Evolutionary conservation across 768 basidiomycete genomes (phyloP).

Genomic region (Rhizopogon vinicolor): DNA sequence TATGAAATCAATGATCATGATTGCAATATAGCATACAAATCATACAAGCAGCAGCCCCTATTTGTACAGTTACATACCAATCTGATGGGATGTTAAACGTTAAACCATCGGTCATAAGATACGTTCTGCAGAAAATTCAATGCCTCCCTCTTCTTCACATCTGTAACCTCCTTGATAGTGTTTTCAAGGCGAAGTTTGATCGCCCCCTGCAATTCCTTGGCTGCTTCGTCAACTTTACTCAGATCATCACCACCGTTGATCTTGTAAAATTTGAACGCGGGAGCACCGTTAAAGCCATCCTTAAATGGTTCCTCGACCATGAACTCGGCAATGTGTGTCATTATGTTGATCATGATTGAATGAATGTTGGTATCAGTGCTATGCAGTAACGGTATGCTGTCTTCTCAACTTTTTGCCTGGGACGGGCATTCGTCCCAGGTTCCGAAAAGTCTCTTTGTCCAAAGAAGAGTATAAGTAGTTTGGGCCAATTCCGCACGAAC

Average conservation of each 20-base stretch:
- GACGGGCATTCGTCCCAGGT: not conserved
- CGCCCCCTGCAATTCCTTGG: not conserved
- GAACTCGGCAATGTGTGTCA: conserved; percentile 4
- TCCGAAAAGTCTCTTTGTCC: not conserved
- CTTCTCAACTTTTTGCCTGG: not conserved
- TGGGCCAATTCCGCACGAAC: not conserved
- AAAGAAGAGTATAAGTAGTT: not conserved
- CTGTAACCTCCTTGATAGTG: not conserved
- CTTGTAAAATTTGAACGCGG: conserved; percentile 10
- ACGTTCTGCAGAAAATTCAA: not conserved
- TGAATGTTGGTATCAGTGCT: conserved; percentile 5
- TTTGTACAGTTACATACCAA: no score
- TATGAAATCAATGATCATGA: no score
- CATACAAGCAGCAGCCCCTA: no score
- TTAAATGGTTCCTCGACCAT: conserved; percentile 8
- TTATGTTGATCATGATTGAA: conserved; percentile 10
- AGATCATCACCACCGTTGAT: not conserved
- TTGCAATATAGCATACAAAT: no score
- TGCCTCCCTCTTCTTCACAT: not conserved
- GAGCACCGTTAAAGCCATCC: conserved; percentile 2
- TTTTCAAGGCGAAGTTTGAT: not conserved
- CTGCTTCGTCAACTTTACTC: conserved; percentile 2
- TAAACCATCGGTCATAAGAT: not conserved
- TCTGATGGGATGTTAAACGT: no score
- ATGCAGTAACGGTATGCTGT: not conserved